Conservation (phyloP, 2,329 filamentous ascomycete genomes). For the Penicillium sp. region DNA sequence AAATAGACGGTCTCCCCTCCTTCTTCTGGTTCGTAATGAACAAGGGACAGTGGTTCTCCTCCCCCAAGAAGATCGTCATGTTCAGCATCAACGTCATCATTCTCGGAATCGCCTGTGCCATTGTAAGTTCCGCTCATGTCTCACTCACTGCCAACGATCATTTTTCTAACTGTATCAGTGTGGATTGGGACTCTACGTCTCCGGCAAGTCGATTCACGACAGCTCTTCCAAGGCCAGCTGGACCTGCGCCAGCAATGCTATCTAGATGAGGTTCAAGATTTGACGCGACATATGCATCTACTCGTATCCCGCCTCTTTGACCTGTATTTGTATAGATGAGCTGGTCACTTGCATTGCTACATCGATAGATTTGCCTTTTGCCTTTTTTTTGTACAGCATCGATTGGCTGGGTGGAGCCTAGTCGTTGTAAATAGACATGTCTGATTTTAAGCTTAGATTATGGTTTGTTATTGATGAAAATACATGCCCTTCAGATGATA, state of each 20-base stretch:
- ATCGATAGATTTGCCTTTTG: background rate
- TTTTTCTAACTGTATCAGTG: slow-evolving; percentile 32
- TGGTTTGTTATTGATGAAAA: background rate
- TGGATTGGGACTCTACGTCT: slow-evolving; percentile 48
- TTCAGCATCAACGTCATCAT: slow-evolving; percentile 50
- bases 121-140: slow-evolving; percentile 24
- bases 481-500: background rate
- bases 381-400: slow-evolving; percentile 8
- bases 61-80: slow-evolving; percentile 48
- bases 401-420: slow-evolving; percentile 10
- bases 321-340: slow-evolving; percentile 12
- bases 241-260: slow-evolving; percentile 44
- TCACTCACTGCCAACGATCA: background rate
- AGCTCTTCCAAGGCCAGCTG: slow-evolving; percentile 41
- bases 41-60: slow-evolving; percentile 44
- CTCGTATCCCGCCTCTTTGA: background rate
- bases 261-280: slow-evolving; percentile 7
- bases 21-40: slow-evolving; percentile 56
- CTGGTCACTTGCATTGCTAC: background rate
- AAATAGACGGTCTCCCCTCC: slow-evolving; percentile 34
- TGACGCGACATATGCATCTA: background rate
- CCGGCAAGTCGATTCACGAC: slow-evolving; percentile 43
- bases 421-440: slow-evolving; percentile 22
- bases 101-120: slow-evolving; percentile 38
- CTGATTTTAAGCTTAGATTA: background rate